Base-by-base conservation (phyloP, 208 protist genomes). In the Blastocrithidia nonstop region DNA sequence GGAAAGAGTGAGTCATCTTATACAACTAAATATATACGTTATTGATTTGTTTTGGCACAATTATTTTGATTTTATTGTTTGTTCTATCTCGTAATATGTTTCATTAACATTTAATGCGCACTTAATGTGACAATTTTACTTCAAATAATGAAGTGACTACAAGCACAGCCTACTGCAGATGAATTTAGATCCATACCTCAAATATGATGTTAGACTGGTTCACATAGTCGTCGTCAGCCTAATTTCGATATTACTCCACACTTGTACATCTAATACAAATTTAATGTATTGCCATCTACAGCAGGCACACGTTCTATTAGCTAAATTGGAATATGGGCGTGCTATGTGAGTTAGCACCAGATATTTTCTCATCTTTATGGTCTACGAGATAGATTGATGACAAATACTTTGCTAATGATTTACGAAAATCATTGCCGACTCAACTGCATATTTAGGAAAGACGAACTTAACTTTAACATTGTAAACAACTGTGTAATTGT, bases 161-260 rank as follows among this genome's bases (percentile, higher is more conserved):
- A 36, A 17, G 82, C 82, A 46, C 82, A 91, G n/a, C 82, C 82
- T 6, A 91, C 61, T 6, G 77, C 82, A 0, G 61, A 71, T 11
- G 50, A 56, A 36, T 57, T 91, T 9, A 91, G 50, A 45, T 91
- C 82, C 82, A 91, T 91, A 8, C 82, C 81, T 77, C 82, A 91
- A 24, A 91, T 64, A 11, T 45, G 70, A 15, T 69, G 60, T 3
- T n/a, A n/a, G 7, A 56, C 25, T 2, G 46, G 44, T 33, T 66
- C 61, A 6, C 44, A 37, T 32, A 88, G 45, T 0, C 82, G 82
- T 21, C 47, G 22, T 13, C 51, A 33, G 13, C 77, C 82, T 3
- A 91, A 52, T 21, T 48, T 26, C 5, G 82, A 85, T 11, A 91
- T 42, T 11, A 88, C 45, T 20, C 80, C 75, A 32, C 48, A 56